Base-by-base conservation (phyloP, 2,329 filamentous ascomycete species). In the Teratosphaeria viscida region DNA sequence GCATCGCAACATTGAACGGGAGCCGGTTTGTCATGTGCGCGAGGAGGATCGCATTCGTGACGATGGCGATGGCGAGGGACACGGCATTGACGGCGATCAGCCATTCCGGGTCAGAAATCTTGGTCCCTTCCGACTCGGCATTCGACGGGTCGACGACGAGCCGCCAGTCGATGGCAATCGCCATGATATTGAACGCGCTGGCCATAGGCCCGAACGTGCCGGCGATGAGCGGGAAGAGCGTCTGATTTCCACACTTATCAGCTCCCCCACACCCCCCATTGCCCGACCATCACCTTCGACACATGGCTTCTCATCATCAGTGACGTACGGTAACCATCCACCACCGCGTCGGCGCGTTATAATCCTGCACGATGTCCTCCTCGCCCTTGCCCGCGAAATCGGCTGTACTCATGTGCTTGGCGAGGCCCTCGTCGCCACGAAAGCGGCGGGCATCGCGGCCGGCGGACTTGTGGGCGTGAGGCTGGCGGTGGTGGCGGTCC, bases 1-100 rank as follows among this genome's bases (percentile, higher is more conserved):
- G 90, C 60, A 95, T 82, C 0, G 90, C 89, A 37, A 95, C 78
- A 12, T 86, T 85, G 71, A 95, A 95, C 56, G 88, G 83, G 5
- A 95, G 26, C 2, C 60, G 55, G 11, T 55, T 55, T 12, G 60
- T 62, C 60, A 62, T 62, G 16, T 81, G 82, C 8, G 81, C 71
- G 2, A 82, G 74, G 5, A 83, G 70, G 6, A 77, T 73, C 23
- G 81, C 62, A 60, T 83, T 83, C 10, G 81, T 77, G 8, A 75
- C 65, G n/a, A 83, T 66, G 0, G 81, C 81, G 58, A 77, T 77
- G n/a, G 71, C 72, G 1, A 83, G 73, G 1, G 80, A 82, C 35
- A 82, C 66, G 2, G 76, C 76, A 62, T 83, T 83, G 58, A 82
- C 55, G 67, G 6, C 74, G 77, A 59, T 69, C 34, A 70, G 78